These are phyloP conservation scores for Hansenula anomala DNA, from an alignment of 1,139 yeast genomes.

Conservation along the genomic window DNA sequence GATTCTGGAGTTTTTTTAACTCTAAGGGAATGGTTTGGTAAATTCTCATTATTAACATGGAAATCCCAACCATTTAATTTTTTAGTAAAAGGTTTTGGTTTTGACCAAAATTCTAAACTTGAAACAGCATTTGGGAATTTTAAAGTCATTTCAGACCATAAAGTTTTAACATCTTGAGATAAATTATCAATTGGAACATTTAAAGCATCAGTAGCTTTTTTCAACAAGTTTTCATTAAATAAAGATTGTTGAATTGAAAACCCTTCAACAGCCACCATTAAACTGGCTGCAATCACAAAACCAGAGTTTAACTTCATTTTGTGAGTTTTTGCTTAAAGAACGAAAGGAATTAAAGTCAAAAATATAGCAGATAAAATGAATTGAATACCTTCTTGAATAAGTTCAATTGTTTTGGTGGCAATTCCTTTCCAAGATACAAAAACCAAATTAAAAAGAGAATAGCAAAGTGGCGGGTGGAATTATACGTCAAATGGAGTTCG, in stretches of 20 bases:
- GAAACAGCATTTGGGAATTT: constrained; percentile 50
- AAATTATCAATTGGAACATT: constrained; percentile 33
- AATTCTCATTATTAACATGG: constrained; percentile 39
- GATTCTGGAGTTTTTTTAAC: constrained; percentile 48
- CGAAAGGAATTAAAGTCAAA: too few species aligned
- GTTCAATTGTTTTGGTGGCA: too few species aligned
- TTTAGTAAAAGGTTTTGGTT: constrained; percentile 41
- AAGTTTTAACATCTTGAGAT: constrained; percentile 41
- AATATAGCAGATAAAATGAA: neutral
- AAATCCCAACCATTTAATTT: constrained; percentile 47
- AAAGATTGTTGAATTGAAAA: constrained; percentile 27
- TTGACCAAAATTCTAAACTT: constrained; percentile 42
- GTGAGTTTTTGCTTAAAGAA: too few species aligned
- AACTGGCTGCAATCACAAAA: constrained; percentile 8
- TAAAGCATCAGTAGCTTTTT: constrained; percentile 34
- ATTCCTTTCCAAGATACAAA: too few species aligned
- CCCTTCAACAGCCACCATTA: constrained; percentile 17
- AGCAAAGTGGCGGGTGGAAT: constrained; percentile 1
- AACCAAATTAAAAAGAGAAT: neutral
- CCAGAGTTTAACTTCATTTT: constrained; percentile 14
- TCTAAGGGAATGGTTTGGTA: constrained; percentile 56
- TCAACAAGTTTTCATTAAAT: constrained; percentile 23
- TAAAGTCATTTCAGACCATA: constrained; percentile 60
- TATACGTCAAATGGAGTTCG: too few species aligned
- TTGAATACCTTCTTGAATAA: too few species aligned